A percentile compares a stretch with the other conserved stretches of the same genome.
Conservation (phyloP, 2,329 filamentous ascomycete species). For the Nectriaceae sp. region DNA sequence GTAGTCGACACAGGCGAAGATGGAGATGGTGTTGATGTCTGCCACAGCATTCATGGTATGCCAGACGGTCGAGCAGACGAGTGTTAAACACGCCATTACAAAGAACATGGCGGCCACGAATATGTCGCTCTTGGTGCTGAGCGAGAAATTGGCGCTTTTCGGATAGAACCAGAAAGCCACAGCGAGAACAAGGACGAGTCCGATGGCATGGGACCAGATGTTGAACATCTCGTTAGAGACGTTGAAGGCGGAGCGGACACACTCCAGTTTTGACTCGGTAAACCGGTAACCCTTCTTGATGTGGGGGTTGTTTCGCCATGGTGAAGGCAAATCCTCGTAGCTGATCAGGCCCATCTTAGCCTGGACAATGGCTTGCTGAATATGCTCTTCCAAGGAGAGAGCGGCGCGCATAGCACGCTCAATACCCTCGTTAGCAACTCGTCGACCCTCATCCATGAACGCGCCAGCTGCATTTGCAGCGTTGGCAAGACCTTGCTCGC, state of each 20-base stretch:
- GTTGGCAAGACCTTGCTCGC: conserved; percentile 71
- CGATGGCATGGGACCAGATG: conserved; percentile 95
- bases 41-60: conserved; percentile 99
- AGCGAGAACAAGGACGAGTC: conserved; percentile 82
- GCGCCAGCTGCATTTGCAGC: conserved; percentile 67
- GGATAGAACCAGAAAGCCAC: conserved; percentile 98
- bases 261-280: conserved; percentile 86
- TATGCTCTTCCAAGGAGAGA: conserved; percentile 78
- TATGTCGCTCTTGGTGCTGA: conserved; percentile 85
- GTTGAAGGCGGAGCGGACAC: conserved; percentile 78
- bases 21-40: conserved; percentile 84
- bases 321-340: conserved; percentile 87
- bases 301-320: conserved; percentile 94
- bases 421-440: conserved; percentile 78
- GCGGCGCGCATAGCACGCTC: conserved; percentile 79
- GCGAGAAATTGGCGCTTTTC: conserved; percentile 78
- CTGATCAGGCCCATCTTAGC: conserved; percentile 79
- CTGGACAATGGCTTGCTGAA: conserved; percentile 73
- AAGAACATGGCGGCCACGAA: conserved; percentile 94
- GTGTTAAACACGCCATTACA: conserved; percentile 90
- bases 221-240: conserved; percentile 94
- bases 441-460: conserved; percentile 76
- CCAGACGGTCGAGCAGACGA: conserved; percentile 95
- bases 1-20: conserved; percentile 97
- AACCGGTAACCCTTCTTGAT: conserved; percentile 93